phyloP scores from a whole-genome alignment of 768 basidiomycete genomes.

The Xerocomus potaroensis region DNA sequence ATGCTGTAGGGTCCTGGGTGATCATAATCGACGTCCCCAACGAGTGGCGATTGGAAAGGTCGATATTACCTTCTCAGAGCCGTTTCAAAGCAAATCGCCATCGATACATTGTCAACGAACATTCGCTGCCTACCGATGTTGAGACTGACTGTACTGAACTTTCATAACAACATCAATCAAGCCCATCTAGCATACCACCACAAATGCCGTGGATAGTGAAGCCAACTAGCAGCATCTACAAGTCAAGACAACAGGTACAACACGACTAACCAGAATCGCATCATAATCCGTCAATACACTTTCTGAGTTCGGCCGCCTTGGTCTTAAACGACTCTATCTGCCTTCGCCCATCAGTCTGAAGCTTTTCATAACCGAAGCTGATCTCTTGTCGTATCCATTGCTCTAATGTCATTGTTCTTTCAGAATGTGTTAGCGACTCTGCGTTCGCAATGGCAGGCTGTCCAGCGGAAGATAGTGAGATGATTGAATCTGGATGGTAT shows the following conservation, averaged over 20 bases:
- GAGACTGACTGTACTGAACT: too few relatives aligned
- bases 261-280: too few relatives aligned
- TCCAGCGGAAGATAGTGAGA: conserved; percentile 13
- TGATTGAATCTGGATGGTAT: conserved; percentile 5
- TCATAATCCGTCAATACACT: conserved; percentile 33
- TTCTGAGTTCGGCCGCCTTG: conserved; percentile 39
- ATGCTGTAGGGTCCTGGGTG: neutral
- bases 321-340: conserved; percentile 47
- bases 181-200: too few relatives aligned
- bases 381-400: conserved; percentile 81
- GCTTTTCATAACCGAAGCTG: conserved; percentile 57
- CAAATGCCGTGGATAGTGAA: too few relatives aligned
- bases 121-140: neutral
- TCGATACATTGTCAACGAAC: neutral
- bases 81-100: neutral
- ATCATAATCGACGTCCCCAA: neutral
- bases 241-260: too few relatives aligned
- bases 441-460: conserved; percentile 10
- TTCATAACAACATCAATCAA: too few relatives aligned
- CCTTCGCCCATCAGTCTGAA: conserved; percentile 48
- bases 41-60: neutral
- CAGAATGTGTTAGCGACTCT: conserved; percentile 36
- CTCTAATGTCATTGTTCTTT: conserved; percentile 77
- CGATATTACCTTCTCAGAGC: neutral
- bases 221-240: too few relatives aligned